Evolutionary conservation across 2,329 filamentous ascomycete species (phyloP).

Genomic region (Fusarium sp.): DNA sequence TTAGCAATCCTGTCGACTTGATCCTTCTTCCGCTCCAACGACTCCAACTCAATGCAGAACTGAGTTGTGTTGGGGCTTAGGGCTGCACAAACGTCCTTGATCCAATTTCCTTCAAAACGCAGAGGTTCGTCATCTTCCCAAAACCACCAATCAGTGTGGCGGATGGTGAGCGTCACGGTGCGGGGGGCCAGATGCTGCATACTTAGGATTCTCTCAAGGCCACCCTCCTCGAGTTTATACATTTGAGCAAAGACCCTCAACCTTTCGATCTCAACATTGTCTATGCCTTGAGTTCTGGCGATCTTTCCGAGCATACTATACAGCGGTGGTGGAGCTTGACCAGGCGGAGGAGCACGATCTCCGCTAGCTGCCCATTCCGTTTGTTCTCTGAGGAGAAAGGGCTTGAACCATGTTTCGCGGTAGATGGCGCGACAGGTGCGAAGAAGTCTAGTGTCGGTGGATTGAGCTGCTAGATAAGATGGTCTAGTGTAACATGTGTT

Average conservation of each 20-base stretch:
- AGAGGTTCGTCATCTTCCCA: conserved; percentile 46
- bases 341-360: conserved; percentile 48
- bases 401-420: conserved; percentile 58
- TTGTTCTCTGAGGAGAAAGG: conserved; percentile 55
- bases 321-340: conserved; percentile 10
- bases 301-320: conserved; percentile 30
- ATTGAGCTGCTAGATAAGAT: conserved; percentile 54
- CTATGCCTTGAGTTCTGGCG: conserved; percentile 35
- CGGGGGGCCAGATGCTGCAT: conserved; percentile 51
- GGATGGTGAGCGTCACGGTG: conserved; percentile 58
- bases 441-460: conserved; percentile 54
- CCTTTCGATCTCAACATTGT: conserved; percentile 45
- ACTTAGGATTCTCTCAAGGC: conserved; percentile 45
- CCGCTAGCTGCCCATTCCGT: conserved; percentile 52
- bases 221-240: conserved; percentile 52
- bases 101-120: conserved; percentile 54
- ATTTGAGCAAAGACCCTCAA: conserved; percentile 60
- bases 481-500: conserved; percentile 57
- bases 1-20: conserved; percentile 60
- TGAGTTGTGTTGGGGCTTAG: conserved; percentile 53
- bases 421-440: conserved; percentile 59
- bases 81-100: conserved; percentile 36
- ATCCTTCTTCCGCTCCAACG: conserved; percentile 57
- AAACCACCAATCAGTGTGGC: conserved; percentile 57
- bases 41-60: conserved; percentile 62